Base-by-base conservation (phyloP, 257 asterid genomes). In the Salvia rosmarinus region DNA sequence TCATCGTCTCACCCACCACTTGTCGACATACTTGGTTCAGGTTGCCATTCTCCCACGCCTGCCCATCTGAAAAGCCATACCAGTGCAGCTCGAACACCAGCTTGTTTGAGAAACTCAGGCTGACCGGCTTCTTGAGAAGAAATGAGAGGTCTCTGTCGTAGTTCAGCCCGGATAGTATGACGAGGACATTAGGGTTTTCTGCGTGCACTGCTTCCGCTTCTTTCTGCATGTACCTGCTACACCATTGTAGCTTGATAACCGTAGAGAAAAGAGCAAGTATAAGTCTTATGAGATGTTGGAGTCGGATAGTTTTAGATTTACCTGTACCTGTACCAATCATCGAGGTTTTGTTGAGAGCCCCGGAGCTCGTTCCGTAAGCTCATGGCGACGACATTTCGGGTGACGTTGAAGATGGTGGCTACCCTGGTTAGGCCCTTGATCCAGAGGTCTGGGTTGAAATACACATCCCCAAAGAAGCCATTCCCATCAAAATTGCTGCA, bases 321-420 rank as follows among this genome's bases (percentile, higher is more conserved):
- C 96, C 87, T 88, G n/a, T n/a, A n/a, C n/a, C n/a, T n/a, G 88
- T 86, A 95, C 99, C 97, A 95, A 65, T 89, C 99, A 21, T 81
- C 64, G 54, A 80, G 80, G 10, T 91, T 95, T 67, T 95, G 97
- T 78, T 63, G 82, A 6, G 83, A 84, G 12, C 98, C 98, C 3
- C 96, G 82, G 16, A 95, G 98, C 78, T 95, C 99, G 79, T 95
- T 95, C 69, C 98, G 77, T 52, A 95, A 70, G 90, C 99, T 95
- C 97, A 95, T 95, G 30, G 77, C 98, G 3, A 95, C 90, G 0
- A 95, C 97, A 50, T 84, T 80, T 6, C 40, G 40, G 56, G 82
- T 82, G 75, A 64, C 75, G 1, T 81, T 88, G 81, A 95, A 89
- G 65, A 74, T 78, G 57, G 89, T 79, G 82, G 99, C 97, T 8